These are phyloP conservation scores for Solanum chacoense DNA, from an alignment of 305 asterid genomes.

Conservation along the genomic window DNA sequence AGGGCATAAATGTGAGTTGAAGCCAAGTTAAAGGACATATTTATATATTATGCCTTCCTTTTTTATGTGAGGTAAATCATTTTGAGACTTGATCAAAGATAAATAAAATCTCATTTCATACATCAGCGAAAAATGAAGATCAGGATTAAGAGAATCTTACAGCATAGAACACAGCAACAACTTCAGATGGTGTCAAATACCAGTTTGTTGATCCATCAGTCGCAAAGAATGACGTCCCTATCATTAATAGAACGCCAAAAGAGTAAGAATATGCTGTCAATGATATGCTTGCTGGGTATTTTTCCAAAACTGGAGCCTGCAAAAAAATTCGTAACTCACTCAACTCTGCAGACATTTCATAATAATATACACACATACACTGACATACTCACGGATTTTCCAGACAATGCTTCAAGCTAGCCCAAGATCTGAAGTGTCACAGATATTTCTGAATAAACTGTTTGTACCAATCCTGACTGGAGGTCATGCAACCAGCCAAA, in stretches of 20 bases:
- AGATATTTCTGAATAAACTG: background rate
- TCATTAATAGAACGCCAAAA: conserved; percentile 74
- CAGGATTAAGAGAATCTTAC: conserved; percentile 36
- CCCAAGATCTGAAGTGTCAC: background rate
- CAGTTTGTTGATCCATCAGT: conserved; percentile 58
- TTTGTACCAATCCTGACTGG: background rate
- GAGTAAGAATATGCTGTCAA: conserved; percentile 81
- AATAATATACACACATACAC: background rate
- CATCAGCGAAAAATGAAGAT: background rate
- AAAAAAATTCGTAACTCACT: conserved; percentile 6
- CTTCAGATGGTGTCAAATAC: conserved; percentile 60
- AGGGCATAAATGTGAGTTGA: no score
- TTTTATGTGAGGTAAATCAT: background rate
- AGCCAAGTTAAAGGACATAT: no score
- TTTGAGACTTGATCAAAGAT: background rate
- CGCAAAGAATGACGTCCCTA: conserved; percentile 39
- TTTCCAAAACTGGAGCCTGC: conserved; percentile 81
- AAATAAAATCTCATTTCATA: background rate
- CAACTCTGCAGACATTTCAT: background rate
- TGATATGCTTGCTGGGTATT: conserved; percentile 87
- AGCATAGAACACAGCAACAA: conserved; percentile 73
- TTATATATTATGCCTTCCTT: background rate
- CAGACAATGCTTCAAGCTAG: background rate
- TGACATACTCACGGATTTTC: background rate
- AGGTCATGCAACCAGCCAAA: background rate